These are phyloP conservation scores for Ambrosia hybrid DNA, from an alignment of 140 eudicot genomes.

Conservation along the genomic window DNA sequence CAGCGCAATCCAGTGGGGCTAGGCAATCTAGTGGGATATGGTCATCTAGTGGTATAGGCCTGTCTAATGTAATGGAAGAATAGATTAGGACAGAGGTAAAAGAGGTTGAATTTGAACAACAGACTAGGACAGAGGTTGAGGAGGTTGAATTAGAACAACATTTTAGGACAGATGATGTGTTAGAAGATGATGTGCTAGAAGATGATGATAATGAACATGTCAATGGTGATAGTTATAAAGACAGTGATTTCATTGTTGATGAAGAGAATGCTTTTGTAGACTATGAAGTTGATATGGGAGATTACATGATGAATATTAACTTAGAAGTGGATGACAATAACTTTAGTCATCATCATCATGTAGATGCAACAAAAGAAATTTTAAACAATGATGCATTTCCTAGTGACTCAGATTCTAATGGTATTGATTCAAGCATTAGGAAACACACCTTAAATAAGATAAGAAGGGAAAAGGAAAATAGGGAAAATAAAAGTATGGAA, in stretches of 20 bases:
- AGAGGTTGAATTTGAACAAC: too few relatives aligned
- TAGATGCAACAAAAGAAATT: neutral
- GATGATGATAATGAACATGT: neutral
- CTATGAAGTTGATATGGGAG: neutral
- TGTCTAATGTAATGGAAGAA: too few relatives aligned
- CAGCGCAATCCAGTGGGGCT: too few relatives aligned
- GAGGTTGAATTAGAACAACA: too few relatives aligned
- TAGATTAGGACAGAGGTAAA: too few relatives aligned
- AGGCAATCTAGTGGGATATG: too few relatives aligned
- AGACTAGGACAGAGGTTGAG: too few relatives aligned
- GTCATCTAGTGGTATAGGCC: too few relatives aligned
- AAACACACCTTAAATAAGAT: too few relatives aligned
- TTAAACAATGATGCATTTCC: too few relatives aligned
- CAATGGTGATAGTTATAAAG: neutral
- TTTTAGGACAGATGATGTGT: too few relatives aligned
- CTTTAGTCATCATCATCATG: neutral
- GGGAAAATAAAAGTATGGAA: neutral
- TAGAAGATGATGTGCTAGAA: neutral
- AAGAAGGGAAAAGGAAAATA: neutral
- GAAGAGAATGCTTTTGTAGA: neutral
- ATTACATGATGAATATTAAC: neutral
- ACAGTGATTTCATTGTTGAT: neutral
- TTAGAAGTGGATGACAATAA: neutral
- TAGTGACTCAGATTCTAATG: neutral
- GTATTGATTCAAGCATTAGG: neutral